Evolutionary conservation across 768 basidiomycete species (phyloP), one percentile per base, ranked within the genome.

Genomic region (Mycena haematopus): DNA sequence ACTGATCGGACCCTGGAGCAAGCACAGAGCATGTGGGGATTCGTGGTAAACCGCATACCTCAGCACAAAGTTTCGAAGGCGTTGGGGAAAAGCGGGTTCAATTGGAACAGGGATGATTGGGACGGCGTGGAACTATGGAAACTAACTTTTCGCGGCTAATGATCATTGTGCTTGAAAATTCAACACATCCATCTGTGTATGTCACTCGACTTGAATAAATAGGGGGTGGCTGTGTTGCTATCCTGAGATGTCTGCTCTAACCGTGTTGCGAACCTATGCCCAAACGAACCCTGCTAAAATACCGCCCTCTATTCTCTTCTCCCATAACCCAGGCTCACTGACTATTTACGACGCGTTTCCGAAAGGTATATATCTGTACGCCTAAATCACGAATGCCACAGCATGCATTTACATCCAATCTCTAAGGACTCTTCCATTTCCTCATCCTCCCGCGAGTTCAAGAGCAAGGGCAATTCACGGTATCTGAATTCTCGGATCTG

Each of bases 61-160:
- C 79, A 77, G 19, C 82, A 76, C 38, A 89, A 87, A 70, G 68
- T 95, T 15, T 74, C 73, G 36, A 89, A 86, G 68, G 84, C 84
- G 5, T 76, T 93, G 65, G 81, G 80, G 58, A 87, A 84, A 66
- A 79, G 77, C 14, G 84, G 85, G 3, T 71, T 84, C 42, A 74
- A 76, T 3, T 94, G 92, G 92, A 75, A 76, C 14, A 80, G 76
- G 68, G 80, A 81, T 7, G 92, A 93, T 54, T 95, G 92, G 91
- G 90, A 89, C 24, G 91, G 83, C 5, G 80, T 95, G 25, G 92
- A 95, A 75, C 80, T 96, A 46, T 95, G 91, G 91, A 88, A 84
- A 71, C 74, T 87, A 44, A 74, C 69, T 60, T 68, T 78, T 15
- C 49, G 53, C 44, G 50, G 49, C 33, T 40, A 22, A 59, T n/a